Conservation (phyloP, 768 basidiomycete species). For the Termitomyces sp. region DNA sequence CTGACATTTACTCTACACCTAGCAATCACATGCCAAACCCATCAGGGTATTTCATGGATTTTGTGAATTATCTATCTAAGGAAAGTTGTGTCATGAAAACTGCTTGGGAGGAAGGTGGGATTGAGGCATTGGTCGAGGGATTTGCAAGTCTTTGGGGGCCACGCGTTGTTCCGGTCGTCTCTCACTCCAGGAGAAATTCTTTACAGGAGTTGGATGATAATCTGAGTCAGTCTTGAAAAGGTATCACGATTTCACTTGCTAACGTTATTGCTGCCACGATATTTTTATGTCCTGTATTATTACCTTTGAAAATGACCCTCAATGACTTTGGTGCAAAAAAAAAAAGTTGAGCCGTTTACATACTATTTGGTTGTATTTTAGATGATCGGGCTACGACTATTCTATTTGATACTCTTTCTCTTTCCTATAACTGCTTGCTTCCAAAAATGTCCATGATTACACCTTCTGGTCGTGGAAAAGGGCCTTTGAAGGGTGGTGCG, state of each 20-base stretch:
- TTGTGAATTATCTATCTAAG: not conserved
- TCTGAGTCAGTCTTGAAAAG: not conserved
- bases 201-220: not conserved
- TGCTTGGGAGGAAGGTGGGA: not conserved
- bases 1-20: not conserved
- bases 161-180: not conserved
- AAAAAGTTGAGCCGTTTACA: not conserved
- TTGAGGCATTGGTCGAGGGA: not conserved
- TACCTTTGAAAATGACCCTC: not conserved
- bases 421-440: not conserved
- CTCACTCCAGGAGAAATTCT: not conserved
- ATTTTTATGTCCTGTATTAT: not conserved
- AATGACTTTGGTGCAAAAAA: too few relatives aligned
- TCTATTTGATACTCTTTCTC: not conserved
- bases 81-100: not conserved
- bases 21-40: not conserved
- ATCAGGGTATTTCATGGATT: not conserved
- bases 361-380: not conserved
- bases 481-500: constrained; percentile 46
- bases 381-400: too few relatives aligned
- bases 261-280: not conserved
- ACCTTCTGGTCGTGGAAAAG: constrained; percentile 36
- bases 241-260: not conserved
- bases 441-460: constrained; percentile 14
- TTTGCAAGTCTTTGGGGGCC: not conserved